Evolutionary conservation across 768 basidiomycete genomes (phyloP).

Genomic region (Stropharia rugosoannulata): DNA sequence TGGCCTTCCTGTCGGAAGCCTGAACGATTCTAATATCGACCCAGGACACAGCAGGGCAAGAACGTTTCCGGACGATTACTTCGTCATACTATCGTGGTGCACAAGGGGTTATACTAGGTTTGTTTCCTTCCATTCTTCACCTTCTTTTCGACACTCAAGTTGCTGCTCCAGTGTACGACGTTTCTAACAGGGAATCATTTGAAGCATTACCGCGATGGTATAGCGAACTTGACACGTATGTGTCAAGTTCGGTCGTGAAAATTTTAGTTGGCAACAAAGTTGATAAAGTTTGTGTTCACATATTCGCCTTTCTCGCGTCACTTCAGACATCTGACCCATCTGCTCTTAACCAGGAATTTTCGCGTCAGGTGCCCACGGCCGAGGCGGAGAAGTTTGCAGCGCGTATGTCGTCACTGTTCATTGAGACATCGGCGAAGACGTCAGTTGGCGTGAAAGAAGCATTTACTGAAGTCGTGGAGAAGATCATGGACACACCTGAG

Average conservation of each 20-base stretch:
- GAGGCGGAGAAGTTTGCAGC: conserved; percentile 82
- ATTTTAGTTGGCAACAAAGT: conserved; percentile 95
- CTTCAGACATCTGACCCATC: neutral
- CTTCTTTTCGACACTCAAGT: neutral
- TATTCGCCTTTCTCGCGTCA: neutral
- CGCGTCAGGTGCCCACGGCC: conserved; percentile 76
- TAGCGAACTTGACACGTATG: conserved; percentile 91
- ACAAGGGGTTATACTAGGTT: conserved; percentile 79
- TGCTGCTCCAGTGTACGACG: conserved; percentile 81
- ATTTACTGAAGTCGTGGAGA: conserved; percentile 70
- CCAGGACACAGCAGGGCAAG: conserved; percentile 97
- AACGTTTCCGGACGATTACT: conserved; percentile 94
- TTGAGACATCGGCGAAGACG: conserved; percentile 94
- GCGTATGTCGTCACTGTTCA: conserved; percentile 81
- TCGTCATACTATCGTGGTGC: conserved; percentile 93
- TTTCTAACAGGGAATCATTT: conserved; percentile 88
- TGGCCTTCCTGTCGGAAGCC: neutral
- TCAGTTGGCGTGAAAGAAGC: conserved; percentile 78
- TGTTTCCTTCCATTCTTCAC: neutral
- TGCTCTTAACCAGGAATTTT: conserved; percentile 67
- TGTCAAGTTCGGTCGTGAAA: conserved; percentile 82
- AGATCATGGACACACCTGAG: conserved; percentile 82
- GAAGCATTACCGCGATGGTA: conserved; percentile 94
- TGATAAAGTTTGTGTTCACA: conserved; percentile 56
- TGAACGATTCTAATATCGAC: neutral